These are phyloP conservation scores for Inga laurina DNA, from an alignment of 306 rosid species.

Conservation along the genomic window DNA sequence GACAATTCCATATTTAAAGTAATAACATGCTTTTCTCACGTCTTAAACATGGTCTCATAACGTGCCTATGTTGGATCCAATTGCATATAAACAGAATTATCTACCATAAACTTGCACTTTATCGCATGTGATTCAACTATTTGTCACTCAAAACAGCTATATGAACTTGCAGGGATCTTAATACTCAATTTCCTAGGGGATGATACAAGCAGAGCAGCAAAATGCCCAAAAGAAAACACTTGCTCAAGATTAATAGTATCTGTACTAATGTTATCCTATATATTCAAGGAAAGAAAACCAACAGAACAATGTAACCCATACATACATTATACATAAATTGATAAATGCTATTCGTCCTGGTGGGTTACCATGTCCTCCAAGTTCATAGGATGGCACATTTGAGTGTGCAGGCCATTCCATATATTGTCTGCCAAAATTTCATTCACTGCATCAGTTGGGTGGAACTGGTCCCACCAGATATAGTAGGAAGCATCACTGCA, in stretches of 20 bases:
- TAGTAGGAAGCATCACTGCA: slow-evolving; percentile 72
- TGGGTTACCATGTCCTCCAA: slow-evolving; percentile 59
- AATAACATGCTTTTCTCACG: slow-evolving; percentile 28
- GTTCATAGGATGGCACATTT: slow-evolving; percentile 79
- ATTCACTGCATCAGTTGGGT: slow-evolving; percentile 88
- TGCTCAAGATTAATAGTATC: slow-evolving; percentile 1
- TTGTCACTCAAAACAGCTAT: not conserved
- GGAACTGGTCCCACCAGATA: slow-evolving; percentile 98
- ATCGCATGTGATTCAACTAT: not conserved
- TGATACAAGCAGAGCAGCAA: slow-evolving; percentile 10
- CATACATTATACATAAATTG: slow-evolving; percentile 28
- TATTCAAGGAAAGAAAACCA: not conserved
- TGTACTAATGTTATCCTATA: slow-evolving; percentile 15
- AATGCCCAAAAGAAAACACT: not conserved
- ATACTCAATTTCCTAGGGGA: slow-evolving; percentile 49
- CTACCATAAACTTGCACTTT: not conserved
- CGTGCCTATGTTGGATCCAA: not conserved
- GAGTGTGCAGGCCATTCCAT: slow-evolving; percentile 73
- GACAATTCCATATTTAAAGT: slow-evolving; percentile 65
- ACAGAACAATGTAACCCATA: not conserved
- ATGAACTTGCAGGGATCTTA: slow-evolving; percentile 49
- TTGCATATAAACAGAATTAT: slow-evolving; percentile 1
- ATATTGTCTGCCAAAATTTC: slow-evolving; percentile 79
- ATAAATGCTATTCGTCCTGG: slow-evolving; percentile 32
- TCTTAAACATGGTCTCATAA: not conserved